Evolutionary conservation across 495 filamentous ascomycete genomes (phyloP).

Genomic region (Aspergillus panamensis): DNA sequence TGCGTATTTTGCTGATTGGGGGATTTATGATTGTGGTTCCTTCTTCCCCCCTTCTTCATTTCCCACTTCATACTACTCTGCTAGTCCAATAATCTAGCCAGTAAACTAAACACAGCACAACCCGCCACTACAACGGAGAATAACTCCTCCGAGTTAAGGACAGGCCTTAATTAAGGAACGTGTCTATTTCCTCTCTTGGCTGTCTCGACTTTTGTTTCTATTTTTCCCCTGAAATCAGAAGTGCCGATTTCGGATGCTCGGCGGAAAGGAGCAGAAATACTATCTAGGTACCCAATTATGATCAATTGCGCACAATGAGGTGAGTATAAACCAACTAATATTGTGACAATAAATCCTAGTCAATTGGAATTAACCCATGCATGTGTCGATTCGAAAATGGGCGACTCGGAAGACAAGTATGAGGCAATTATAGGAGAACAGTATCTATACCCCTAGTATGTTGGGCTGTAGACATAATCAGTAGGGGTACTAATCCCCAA

Average conservation of each 20-base stretch:
- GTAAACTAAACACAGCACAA: no score
- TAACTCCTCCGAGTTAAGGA: conserved; percentile 2
- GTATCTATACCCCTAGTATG: background rate
- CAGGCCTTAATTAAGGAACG: background rate
- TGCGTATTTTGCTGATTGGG: background rate
- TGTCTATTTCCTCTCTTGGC: background rate
- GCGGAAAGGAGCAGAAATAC: background rate
- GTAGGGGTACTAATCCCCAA: conserved; percentile 1
- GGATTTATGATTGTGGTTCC: background rate
- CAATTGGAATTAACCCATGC: no score
- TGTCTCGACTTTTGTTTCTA: background rate
- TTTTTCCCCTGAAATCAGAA: background rate
- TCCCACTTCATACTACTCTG: background rate
- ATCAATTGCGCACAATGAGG: no score
- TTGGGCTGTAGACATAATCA: background rate
- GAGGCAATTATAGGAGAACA: background rate
- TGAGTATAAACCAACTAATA: no score
- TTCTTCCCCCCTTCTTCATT: background rate
- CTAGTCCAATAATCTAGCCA: background rate
- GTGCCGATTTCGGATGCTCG: conserved; percentile 3
- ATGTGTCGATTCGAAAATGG: no score
- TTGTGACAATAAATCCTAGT: no score
- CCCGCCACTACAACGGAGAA: conserved; percentile 1
- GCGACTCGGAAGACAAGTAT: background rate
- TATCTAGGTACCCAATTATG: background rate